These are phyloP conservation scores for Rutstroemia sydowiana DNA, from an alignment of 2,329 filamentous ascomycete species.

Conservation along the genomic window DNA sequence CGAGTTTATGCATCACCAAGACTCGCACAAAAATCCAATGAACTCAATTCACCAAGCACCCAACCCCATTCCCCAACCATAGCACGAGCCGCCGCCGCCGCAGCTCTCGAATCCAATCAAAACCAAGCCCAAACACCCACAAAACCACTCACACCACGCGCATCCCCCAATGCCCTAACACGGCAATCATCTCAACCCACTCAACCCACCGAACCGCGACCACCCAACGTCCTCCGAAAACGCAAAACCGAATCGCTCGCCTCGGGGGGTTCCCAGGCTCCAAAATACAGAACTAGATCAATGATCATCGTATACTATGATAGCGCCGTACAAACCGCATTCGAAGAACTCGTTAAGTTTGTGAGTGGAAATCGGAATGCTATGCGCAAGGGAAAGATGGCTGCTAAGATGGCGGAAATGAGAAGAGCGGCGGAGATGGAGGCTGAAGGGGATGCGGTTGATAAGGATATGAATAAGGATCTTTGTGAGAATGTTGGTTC, in stretches of 20 bases:
- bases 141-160: neutral
- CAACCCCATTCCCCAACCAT: constrained; percentile 17
- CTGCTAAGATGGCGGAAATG: constrained; percentile 63
- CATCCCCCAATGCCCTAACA: constrained; percentile 12
- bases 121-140: no score
- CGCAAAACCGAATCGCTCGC: constrained; percentile 29
- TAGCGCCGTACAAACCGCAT: constrained; percentile 72
- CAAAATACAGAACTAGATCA: constrained; percentile 56
- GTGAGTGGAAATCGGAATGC: constrained; percentile 75
- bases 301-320: constrained; percentile 92
- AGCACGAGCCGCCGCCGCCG: constrained; percentile 13
- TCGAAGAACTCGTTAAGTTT: constrained; percentile 75
- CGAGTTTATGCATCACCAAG: constrained; percentile 16
- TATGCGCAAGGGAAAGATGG: constrained; percentile 83
- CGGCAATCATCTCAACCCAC: constrained; percentile 21
- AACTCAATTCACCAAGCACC: neutral
- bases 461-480: constrained; percentile 36
- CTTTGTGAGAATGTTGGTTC: constrained; percentile 19
- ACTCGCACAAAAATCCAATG: constrained; percentile 13
- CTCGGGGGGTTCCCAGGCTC: constrained; percentile 23
- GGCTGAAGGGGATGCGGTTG: constrained; percentile 37
- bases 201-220: constrained; percentile 14
- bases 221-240: constrained; percentile 22
- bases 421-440: constrained; percentile 53
- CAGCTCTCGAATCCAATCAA: constrained; percentile 11